Conservation (phyloP, 306 rosid genomes). For the Casuarina cunninghamiana region DNA sequence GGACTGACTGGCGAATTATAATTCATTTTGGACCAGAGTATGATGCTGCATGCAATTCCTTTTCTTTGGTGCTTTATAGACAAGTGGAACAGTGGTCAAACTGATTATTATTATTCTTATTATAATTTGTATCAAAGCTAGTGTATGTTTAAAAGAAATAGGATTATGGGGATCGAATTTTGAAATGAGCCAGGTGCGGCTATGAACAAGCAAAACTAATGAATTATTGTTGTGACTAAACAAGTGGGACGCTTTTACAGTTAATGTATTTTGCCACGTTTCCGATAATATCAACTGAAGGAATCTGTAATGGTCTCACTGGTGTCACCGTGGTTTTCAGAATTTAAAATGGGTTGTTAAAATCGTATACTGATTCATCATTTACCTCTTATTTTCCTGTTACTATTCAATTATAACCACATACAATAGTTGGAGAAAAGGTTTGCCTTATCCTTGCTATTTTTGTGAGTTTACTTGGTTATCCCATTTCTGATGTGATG, state of each 20-base stretch:
- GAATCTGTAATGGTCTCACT: not conserved
- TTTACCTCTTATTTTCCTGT: not conserved
- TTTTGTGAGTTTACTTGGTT: slow-evolving; percentile 8
- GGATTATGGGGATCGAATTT: not conserved
- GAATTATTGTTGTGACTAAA: not conserved
- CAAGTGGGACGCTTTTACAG: not conserved
- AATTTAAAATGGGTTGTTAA: not conserved
- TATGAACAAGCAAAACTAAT: not conserved
- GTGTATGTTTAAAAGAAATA: not conserved
- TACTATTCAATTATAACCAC: not conserved
- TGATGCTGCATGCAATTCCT: not conserved
- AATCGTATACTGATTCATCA: not conserved
- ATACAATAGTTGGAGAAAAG: not conserved
- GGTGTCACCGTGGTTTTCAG: not conserved
- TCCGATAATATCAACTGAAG: not conserved
- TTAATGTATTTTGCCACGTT: not conserved
- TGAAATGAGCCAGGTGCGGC: not conserved
- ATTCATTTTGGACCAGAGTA: not conserved
- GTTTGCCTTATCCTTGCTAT: slow-evolving; percentile 13
- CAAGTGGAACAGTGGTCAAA: not conserved
- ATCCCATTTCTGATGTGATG: slow-evolving; percentile 3
- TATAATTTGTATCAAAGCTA: not conserved
- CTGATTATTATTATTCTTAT: not conserved
- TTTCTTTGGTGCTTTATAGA: not conserved
- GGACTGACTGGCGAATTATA: not conserved